phyloP scores from a whole-genome alignment of 2,329 filamentous ascomycete genomes.

The Sporothrix humicola region DNA sequence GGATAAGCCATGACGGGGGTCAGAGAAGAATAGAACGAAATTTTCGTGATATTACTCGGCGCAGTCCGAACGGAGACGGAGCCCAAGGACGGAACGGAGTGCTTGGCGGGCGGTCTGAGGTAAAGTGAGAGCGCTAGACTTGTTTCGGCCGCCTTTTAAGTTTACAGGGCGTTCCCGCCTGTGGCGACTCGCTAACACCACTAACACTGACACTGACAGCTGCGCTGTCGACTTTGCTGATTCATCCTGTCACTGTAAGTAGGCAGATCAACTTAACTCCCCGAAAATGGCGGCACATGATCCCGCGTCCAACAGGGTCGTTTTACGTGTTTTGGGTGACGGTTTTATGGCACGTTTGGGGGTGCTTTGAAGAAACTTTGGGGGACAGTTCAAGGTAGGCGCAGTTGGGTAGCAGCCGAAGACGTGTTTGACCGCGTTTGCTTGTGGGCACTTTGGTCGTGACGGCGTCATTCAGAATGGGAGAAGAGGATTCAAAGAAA shows the following conservation, averaged over 20 bases:
- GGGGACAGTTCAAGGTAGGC: too few species aligned
- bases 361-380: too few species aligned
- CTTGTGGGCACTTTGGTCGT: too few species aligned
- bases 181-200: neutral
- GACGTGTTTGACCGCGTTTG: neutral
- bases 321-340: neutral
- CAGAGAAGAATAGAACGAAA: neutral
- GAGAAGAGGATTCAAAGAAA: neutral
- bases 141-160: neutral
- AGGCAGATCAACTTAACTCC: neutral
- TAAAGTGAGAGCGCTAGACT: neutral
- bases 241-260: neutral
- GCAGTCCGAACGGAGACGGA: slow-evolving; percentile 6
- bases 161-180: neutral
- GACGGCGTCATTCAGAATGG: too few species aligned
- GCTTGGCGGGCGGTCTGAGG: neutral
- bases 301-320: slow-evolving; percentile 12
- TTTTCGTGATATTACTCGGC: neutral
- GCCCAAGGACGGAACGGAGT: slow-evolving; percentile 9
- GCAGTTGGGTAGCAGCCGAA: neutral
- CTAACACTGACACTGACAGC: neutral
- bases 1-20: neutral
- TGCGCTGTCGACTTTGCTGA: neutral
- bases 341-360: neutral
- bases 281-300: neutral